phyloP scores from a whole-genome alignment of 257 asterid genomes.

The Solanum tarijense region DNA sequence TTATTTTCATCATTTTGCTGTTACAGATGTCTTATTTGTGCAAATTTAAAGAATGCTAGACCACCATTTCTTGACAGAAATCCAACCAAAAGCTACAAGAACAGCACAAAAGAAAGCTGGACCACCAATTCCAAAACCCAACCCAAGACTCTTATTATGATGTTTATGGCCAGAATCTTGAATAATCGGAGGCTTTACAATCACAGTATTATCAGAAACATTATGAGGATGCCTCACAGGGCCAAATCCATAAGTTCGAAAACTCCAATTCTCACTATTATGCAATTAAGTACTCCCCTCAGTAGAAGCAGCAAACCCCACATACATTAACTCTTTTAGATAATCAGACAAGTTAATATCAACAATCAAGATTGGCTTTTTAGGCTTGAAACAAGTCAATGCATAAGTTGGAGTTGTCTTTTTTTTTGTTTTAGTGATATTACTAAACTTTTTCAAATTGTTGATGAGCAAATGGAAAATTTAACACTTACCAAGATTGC shows the following conservation, averaged over 20 bases:
- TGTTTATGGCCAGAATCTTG: conserved; percentile 31
- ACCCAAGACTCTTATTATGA: conserved; percentile 37
- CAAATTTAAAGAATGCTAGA: too few species aligned
- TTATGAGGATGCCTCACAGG: conserved; percentile 46
- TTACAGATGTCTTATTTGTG: too few species aligned
- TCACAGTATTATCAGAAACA: conserved; percentile 51
- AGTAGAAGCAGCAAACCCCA: conserved; percentile 82
- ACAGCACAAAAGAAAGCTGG: conserved; percentile 48
- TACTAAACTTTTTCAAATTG: not conserved
- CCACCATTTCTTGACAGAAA: conserved; percentile 56
- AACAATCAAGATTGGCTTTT: conserved; percentile 36
- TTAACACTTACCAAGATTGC: not conserved
- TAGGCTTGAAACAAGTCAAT: conserved; percentile 29
- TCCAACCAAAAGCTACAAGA: conserved; percentile 40
- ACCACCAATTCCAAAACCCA: conserved; percentile 63
- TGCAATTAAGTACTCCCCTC: conserved; percentile 91
- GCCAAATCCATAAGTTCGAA: conserved; percentile 46
- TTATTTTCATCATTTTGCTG: too few species aligned
- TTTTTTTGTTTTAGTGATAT: not conserved
- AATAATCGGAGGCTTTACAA: conserved; percentile 24
- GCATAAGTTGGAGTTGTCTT: not conserved
- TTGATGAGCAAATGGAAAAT: not conserved
- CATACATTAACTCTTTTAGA: conserved; percentile 53
- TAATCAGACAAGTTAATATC: conserved; percentile 52
- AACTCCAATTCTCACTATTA: conserved; percentile 65